These are phyloP conservation scores for Pythium sukuiense DNA, from an alignment of 352 stramenopile genomes.

Conservation along the genomic window DNA sequence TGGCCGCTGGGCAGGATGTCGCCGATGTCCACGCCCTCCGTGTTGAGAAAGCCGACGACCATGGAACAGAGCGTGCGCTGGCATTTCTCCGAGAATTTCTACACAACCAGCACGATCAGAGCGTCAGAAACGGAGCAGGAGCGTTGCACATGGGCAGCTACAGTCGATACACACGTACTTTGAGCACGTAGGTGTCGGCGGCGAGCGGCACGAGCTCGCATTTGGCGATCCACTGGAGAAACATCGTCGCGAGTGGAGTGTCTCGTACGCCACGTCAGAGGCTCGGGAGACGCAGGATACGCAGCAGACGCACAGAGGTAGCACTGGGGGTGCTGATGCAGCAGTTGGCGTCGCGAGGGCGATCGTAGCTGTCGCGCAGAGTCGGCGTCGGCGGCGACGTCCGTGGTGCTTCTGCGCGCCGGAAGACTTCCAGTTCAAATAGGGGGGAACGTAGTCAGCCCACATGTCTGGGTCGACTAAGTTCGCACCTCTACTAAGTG, in stretches of 20 bases:
- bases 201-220: slow-evolving; percentile 77
- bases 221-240: slow-evolving; percentile 87
- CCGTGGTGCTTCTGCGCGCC: background rate
- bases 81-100: slow-evolving; percentile 90
- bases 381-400: background rate
- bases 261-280: background rate
- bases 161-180: slow-evolving; percentile 33
- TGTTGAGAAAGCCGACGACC: slow-evolving; percentile 67
- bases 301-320: background rate
- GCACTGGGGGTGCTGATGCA: background rate
- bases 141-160: background rate
- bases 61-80: slow-evolving; percentile 84
- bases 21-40: slow-evolving; percentile 46
- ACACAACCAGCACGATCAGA: background rate
- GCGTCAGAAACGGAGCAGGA: background rate
- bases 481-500: background rate
- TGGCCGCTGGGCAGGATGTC: slow-evolving; percentile 64
- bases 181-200: slow-evolving; percentile 77
- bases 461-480: background rate
- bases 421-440: slow-evolving; percentile 3
- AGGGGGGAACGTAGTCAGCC: slow-evolving; percentile 3
- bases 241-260: slow-evolving; percentile 43
- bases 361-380: background rate
- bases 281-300: background rate
- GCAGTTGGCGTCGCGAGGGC: background rate